Evolutionary conservation across 2,329 filamentous ascomycete species (phyloP).

Genomic region (Fusarium subglutinans): DNA sequence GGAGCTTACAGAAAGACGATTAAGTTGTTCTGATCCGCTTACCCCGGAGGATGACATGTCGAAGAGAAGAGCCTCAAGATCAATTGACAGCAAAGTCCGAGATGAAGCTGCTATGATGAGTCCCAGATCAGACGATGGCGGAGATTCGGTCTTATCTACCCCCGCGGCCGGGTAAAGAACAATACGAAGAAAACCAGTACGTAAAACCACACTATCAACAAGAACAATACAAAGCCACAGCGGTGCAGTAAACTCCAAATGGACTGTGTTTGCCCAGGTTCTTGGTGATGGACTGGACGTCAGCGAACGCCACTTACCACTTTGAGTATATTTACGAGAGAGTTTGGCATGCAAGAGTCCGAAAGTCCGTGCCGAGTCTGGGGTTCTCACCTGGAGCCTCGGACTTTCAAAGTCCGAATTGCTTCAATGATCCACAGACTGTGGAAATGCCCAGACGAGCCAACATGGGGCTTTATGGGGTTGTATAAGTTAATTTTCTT

Average conservation of each 20-base stretch:
- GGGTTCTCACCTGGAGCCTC: constrained; percentile 13
- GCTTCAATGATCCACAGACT: constrained; percentile 31
- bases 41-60: constrained; percentile 13
- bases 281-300: background rate
- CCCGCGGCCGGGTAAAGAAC: constrained; percentile 2
- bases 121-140: background rate
- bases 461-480: background rate
- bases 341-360: constrained; percentile 11
- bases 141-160: constrained; percentile 23
- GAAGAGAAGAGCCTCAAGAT: background rate
- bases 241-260: background rate
- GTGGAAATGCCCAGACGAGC: background rate
- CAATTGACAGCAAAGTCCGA: constrained; percentile 10
- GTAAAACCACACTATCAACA: constrained; percentile 5
- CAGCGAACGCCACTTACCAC: background rate
- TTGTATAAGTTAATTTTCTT: constrained; percentile 12
- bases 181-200: background rate
- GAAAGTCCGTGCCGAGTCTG: constrained; percentile 1
- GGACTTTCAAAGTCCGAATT: constrained; percentile 35
- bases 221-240: constrained; percentile 23
- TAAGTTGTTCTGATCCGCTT: constrained; percentile 32
- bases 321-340: constrained; percentile 14
- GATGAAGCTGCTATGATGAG: background rate
- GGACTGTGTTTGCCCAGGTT: constrained; percentile 10
- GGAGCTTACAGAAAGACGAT: constrained; percentile 38